phyloP scores from a whole-genome alignment of 768 basidiomycete genomes.

The Panellus pusillus region DNA sequence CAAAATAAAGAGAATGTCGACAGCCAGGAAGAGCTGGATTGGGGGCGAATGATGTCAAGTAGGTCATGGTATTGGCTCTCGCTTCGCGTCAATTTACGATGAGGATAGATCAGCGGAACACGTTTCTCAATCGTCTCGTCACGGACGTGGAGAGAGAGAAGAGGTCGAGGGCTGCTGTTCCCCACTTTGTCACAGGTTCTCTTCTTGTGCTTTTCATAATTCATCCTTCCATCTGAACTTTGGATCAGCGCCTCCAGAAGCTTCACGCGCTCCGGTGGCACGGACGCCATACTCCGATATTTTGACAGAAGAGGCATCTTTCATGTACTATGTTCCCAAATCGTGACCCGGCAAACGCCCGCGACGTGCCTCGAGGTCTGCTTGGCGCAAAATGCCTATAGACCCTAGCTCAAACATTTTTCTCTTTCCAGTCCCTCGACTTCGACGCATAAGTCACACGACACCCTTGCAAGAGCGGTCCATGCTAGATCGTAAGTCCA shows the following conservation, averaged over 20 bases:
- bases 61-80: neutral
- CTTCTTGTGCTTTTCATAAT: neutral
- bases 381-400: neutral
- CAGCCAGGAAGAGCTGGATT: slow-evolving; percentile 71
- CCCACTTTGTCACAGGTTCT: slow-evolving; percentile 49
- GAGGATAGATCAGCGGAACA: slow-evolving; percentile 48
- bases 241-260: slow-evolving; percentile 27
- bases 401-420: neutral
- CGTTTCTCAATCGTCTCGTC: slow-evolving; percentile 71
- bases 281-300: slow-evolving; percentile 31
- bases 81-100: neutral
- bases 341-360: slow-evolving; percentile 25
- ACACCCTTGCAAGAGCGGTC: slow-evolving; percentile 34
- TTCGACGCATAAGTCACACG: slow-evolving; percentile 3
- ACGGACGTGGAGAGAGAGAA: slow-evolving; percentile 53
- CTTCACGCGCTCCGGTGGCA: slow-evolving; percentile 28
- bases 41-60: slow-evolving; percentile 74
- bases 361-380: slow-evolving; percentile 2
- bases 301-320: slow-evolving; percentile 44
- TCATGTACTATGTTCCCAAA: slow-evolving; percentile 53
- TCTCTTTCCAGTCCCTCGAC: slow-evolving; percentile 5
- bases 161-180: slow-evolving; percentile 41
- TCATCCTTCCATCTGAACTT: slow-evolving; percentile 22
- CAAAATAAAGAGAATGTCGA: slow-evolving; percentile 73
- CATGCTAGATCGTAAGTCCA: slow-evolving; percentile 47